These are phyloP conservation scores for Candida patagonica DNA, from an alignment of 805 yeast species.

Conservation along the genomic window DNA sequence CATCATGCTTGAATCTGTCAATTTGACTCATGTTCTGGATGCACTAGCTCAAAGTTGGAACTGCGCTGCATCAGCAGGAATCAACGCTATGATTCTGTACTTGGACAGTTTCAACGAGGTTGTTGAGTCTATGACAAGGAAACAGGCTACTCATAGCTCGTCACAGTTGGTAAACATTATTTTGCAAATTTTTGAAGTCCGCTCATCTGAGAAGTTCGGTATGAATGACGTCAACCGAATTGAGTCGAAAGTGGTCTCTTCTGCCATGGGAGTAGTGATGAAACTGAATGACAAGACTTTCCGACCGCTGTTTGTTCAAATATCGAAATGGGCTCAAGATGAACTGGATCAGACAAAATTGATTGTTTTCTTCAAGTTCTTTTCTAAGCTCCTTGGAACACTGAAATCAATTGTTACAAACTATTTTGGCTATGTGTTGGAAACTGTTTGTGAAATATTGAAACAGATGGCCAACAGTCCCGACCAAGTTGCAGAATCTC, in stretches of 20 bases:
- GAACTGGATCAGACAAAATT: constrained; percentile 61
- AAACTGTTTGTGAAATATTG: constrained; percentile 53
- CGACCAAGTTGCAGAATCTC: constrained; percentile 19
- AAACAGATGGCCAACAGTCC: constrained; percentile 30
- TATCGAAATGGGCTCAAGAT: constrained; percentile 89
- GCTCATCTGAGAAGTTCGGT: constrained; percentile 51
- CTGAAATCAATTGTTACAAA: constrained; percentile 81
- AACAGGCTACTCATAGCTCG: constrained; percentile 63
- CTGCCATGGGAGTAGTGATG: constrained; percentile 72
- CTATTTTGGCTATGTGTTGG: constrained; percentile 78
- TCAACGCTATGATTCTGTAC: constrained; percentile 53
- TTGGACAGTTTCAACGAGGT: constrained; percentile 57
- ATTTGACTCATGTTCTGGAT: constrained; percentile 50
- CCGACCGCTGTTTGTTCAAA: constrained; percentile 80
- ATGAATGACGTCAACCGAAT: constrained; percentile 69
- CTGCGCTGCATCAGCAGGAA: constrained; percentile 23
- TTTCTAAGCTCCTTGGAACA: constrained; percentile 73
- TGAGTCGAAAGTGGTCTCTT: constrained; percentile 64
- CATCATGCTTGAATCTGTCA: constrained; percentile 59
- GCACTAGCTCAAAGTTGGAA: constrained; percentile 59
- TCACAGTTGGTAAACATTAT: constrained; percentile 59
- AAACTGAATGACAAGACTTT: constrained; percentile 89
- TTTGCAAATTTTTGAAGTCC: constrained; percentile 59
- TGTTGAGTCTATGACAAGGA: constrained; percentile 61
- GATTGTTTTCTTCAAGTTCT: constrained; percentile 73